Percentiles rank a stretch among this genome's conserved stretches.
phyloP scores from a whole-genome alignment of 2,329 filamentous ascomycete species.

The Paraphoma chrysanthemicola region DNA sequence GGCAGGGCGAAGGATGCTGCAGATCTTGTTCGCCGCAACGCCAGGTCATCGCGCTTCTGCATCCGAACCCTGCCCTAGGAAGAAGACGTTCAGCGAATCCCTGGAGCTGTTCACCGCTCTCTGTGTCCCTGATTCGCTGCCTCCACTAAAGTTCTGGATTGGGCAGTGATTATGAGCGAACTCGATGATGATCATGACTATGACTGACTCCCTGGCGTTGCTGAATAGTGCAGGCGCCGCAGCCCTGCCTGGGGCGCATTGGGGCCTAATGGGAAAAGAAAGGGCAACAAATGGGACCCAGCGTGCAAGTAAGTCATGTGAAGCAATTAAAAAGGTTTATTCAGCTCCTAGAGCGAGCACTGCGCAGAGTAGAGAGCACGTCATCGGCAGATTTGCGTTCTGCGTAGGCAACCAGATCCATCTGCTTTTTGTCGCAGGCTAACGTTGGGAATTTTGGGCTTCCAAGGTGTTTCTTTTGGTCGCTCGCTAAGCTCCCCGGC shows the following conservation, averaged over 20 bases:
- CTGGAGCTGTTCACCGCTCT: constrained; percentile 48
- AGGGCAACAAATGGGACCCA: constrained; percentile 37
- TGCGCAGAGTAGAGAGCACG: constrained; percentile 38
- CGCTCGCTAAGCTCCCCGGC: constrained; percentile 35
- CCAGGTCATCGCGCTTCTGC: constrained; percentile 49
- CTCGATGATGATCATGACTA: constrained; percentile 30
- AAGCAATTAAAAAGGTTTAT: constrained; percentile 30
- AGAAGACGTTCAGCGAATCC: constrained; percentile 38
- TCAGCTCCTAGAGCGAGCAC: constrained; percentile 25
- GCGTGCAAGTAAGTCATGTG: constrained; percentile 27
- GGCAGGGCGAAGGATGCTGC: constrained; percentile 45
- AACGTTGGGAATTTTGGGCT: constrained; percentile 32
- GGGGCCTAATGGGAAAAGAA: constrained; percentile 33
- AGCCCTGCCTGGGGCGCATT: constrained; percentile 39
- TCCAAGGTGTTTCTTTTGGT: constrained; percentile 35
- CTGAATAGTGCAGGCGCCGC: constrained; percentile 30
- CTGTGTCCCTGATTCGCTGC: constrained; percentile 43
- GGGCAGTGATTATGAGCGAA: constrained; percentile 15
- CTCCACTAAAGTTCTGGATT: constrained; percentile 25
- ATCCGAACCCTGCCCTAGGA: constrained; percentile 35
- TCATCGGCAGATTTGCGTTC: constrained; percentile 36
- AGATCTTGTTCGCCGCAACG: constrained; percentile 49
- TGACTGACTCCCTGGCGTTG: constrained; percentile 28
- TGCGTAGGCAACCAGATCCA: constrained; percentile 11
- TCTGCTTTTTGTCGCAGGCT: constrained; percentile 41